Evolutionary conservation across 2,329 filamentous ascomycete genomes (phyloP).

Genomic region (Colletotrichum eremochloae): DNA sequence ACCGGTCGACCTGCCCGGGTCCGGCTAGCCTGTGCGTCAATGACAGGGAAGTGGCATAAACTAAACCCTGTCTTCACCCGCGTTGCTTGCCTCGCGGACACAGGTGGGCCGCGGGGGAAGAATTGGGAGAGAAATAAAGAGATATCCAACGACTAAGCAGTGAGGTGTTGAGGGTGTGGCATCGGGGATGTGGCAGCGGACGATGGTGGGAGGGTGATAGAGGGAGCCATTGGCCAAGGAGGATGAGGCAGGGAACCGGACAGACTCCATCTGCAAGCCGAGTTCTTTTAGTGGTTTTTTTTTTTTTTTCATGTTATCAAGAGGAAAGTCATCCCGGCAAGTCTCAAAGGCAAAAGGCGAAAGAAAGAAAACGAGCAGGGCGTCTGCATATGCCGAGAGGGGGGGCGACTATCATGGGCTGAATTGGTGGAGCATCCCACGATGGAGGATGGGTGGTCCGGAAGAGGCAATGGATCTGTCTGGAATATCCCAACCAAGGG

Average conservation of each 20-base stretch:
- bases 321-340: constrained; percentile 37
- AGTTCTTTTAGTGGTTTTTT: constrained; percentile 37
- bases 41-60: constrained; percentile 34
- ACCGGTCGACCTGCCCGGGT: constrained; percentile 45
- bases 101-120: neutral
- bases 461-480: constrained; percentile 44
- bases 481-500: constrained; percentile 20
- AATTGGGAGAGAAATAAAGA: constrained; percentile 7
- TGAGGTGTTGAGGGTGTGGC: constrained; percentile 34
- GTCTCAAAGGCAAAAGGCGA: constrained; percentile 32
- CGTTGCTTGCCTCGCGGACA: constrained; percentile 10
- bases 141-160: constrained; percentile 26
- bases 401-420: constrained; percentile 43
- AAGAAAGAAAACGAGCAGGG: constrained; percentile 43
- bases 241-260: constrained; percentile 44
- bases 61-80: constrained; percentile 41
- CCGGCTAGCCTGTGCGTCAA: constrained; percentile 39
- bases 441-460: constrained; percentile 47
- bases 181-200: constrained; percentile 18
- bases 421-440: constrained; percentile 50
- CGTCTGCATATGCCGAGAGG: constrained; percentile 57
- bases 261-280: constrained; percentile 46
- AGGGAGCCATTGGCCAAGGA: constrained; percentile 47
- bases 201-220: constrained; percentile 46
- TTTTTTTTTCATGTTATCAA: constrained; percentile 51